Conservation (phyloP, 768 basidiomycete genomes). For the Mycena filopes region DNA sequence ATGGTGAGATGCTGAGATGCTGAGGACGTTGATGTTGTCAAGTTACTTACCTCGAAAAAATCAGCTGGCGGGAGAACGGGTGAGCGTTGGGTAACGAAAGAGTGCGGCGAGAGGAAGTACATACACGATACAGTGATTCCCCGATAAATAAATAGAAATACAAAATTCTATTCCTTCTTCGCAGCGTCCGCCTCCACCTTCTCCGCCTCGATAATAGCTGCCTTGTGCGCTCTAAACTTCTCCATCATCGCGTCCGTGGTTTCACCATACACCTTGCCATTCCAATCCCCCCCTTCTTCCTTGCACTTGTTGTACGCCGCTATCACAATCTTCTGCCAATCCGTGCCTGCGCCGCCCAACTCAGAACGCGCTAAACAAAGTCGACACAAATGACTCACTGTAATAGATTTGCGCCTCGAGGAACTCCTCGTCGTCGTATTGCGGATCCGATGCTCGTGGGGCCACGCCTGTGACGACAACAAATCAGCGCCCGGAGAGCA, state of each 20-base stretch:
- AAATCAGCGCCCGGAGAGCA: background rate
- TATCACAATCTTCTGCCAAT: conserved; percentile 16
- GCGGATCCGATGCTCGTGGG: background rate
- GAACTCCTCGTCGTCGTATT: conserved; percentile 31
- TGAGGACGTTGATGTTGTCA: too few species aligned
- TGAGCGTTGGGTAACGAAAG: too few species aligned
- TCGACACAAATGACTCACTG: background rate
- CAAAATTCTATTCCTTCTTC: conserved; percentile 4
- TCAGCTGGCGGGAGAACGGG: too few species aligned
- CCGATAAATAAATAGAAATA: background rate
- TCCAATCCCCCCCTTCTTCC: background rate
- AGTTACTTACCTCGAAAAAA: too few species aligned
- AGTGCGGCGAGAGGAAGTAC: too few species aligned
- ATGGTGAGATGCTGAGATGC: too few species aligned
- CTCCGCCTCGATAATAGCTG: background rate
- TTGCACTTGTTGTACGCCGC: conserved; percentile 1
- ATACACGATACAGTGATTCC: too few species aligned
- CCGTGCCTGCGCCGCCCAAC: conserved; percentile 2
- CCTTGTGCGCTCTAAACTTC: conserved; percentile 25
- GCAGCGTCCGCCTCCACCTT: background rate
- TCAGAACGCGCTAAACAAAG: background rate
- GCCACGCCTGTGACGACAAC: conserved; percentile 8
- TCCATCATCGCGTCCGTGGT: conserved; percentile 12
- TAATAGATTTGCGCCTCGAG: conserved; percentile 29
- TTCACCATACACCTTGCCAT: background rate